A percentile compares a stretch with the other conserved stretches of the same genome.
phyloP scores from a whole-genome alignment of 73 alveolate species.

The Tetrahymena malaccensis region DNA sequence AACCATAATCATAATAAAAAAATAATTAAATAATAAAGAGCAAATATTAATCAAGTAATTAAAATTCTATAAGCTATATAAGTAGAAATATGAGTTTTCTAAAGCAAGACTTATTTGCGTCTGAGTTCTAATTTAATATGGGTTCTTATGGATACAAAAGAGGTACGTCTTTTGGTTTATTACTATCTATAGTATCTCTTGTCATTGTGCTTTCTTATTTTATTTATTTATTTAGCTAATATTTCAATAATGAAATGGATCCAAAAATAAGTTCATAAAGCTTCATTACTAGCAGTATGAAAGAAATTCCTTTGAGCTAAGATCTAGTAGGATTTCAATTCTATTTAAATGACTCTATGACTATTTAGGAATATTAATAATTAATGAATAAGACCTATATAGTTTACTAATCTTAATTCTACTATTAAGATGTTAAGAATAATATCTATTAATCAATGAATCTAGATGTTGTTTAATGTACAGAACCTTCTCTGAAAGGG shows the following conservation, averaged over 20 bases:
- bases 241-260: not conserved
- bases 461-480: not conserved
- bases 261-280: not conserved
- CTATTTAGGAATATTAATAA: too few species aligned
- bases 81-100: not conserved
- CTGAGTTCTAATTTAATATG: not conserved
- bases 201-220: not conserved
- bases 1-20: too few species aligned
- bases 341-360: not conserved
- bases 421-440: too few species aligned
- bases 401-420: too few species aligned
- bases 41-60: too few species aligned
- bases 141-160: not conserved
- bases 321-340: not conserved
- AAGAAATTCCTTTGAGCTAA: not conserved
- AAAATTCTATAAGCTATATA: too few species aligned
- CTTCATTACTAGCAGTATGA: too few species aligned
- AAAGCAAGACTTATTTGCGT: not conserved
- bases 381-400: too few species aligned
- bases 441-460: too few species aligned
- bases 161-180: not conserved
- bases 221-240: too few species aligned
- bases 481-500: not conserved
- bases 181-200: not conserved
- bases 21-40: too few species aligned